These are phyloP conservation scores for Scedosporium minutisporum DNA, from an alignment of 2,329 filamentous ascomycete species.

Conservation along the genomic window DNA sequence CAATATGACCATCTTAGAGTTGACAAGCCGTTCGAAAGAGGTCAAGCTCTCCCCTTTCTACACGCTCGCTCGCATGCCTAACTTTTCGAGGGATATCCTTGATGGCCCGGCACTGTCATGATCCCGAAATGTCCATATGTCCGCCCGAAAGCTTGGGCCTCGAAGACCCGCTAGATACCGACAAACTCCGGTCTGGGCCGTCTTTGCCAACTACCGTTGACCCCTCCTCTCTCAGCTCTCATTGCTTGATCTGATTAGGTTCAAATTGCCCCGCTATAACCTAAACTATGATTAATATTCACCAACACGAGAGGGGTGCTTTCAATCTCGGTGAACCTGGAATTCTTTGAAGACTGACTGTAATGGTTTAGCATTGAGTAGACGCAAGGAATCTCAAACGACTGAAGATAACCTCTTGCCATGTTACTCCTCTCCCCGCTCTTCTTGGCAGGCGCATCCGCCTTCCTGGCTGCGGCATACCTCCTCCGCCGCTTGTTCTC, in stretches of 20 bases:
- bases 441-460: conserved; percentile 14
- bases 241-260: not conserved
- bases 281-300: not conserved
- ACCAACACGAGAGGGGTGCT: not conserved
- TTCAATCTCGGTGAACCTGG: no score
- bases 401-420: not conserved
- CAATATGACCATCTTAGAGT: no score
- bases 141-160: not conserved
- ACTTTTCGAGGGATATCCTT: no score
- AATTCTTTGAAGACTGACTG: no score
- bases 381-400: not conserved
- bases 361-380: no score
- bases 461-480: conserved; percentile 16
- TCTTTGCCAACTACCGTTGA: not conserved
- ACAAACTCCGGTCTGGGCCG: not conserved
- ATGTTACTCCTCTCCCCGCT: conserved; percentile 17
- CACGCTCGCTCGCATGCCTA: no score
- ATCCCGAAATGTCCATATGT: not conserved
- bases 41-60: no score
- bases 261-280: conserved; percentile 6
- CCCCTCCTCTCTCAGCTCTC: not conserved
- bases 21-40: no score
- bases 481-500: conserved; percentile 20
- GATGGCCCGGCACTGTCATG: no score
- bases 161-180: not conserved